Conservation (phyloP, 805 yeast species). For the Torulaspora franciscae region DNA sequence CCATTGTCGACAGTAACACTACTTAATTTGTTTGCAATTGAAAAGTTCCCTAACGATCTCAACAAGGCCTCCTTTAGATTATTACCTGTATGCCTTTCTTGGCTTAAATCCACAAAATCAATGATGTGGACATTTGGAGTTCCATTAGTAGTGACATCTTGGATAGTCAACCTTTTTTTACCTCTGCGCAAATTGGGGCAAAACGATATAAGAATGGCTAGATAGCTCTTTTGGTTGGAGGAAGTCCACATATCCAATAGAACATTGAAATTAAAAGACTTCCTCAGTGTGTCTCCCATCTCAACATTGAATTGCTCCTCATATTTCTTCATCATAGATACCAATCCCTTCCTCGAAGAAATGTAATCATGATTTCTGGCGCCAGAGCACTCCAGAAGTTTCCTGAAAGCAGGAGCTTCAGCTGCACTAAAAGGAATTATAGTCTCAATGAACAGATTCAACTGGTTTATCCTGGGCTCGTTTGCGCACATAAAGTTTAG, state of each 20-base stretch:
- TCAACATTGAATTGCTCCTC: slow-evolving; percentile 11
- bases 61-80: slow-evolving; percentile 5
- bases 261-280: slow-evolving; percentile 11
- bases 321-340: slow-evolving; percentile 10
- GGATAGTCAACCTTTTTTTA: slow-evolving; percentile 1
- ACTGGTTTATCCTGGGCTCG: slow-evolving; percentile 11
- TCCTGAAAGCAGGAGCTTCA: too few species aligned
- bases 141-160: slow-evolving; percentile 10
- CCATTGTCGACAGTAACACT: slow-evolving; percentile 11
- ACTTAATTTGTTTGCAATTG: slow-evolving; percentile 11
- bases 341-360: slow-evolving; percentile 8
- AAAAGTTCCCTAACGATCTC: slow-evolving; percentile 2
- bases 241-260: slow-evolving; percentile 13
- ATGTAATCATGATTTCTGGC: slow-evolving; percentile 7
- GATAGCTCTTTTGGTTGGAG: slow-evolving; percentile 10
- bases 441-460: slow-evolving; percentile 12
- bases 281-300: slow-evolving; percentile 9
- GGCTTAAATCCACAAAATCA: slow-evolving; percentile 13
- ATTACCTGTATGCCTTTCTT: slow-evolving; percentile 9
- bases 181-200: slow-evolving; percentile 13
- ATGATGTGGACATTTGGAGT: slow-evolving; percentile 11
- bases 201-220: slow-evolving; percentile 12
- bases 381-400: slow-evolving; percentile 5
- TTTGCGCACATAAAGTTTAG: slow-evolving; percentile 6
- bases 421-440: too few species aligned